Evolutionary conservation across 75 land plant genomes (phyloP), one percentile per base, ranked within the genome.

Genomic region (Pseudotsuga menziesii): DNA sequence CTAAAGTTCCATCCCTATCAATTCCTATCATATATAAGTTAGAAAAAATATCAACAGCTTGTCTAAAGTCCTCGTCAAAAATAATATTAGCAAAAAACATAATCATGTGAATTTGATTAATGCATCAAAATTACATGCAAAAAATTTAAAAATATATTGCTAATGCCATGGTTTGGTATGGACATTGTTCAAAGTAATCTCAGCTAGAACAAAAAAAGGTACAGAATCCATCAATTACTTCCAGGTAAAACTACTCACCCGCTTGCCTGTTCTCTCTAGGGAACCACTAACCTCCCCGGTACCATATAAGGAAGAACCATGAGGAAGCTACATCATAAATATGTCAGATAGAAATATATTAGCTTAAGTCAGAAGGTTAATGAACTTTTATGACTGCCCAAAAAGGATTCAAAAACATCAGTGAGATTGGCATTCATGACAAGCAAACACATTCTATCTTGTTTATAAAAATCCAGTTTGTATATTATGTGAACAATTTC

Each of bases 221-320:
- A 69, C 48, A 35, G 44, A 76, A 12, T 26, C 29, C 19, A 20
- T 27, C 8, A 4, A 9, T 5, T 69, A 23, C 78, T 63, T 77
- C 27, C 41, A 63, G n/a, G 25, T 6, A 57, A 55, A 48, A 4
- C 26, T 41, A 29, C 85, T 78, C 71, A 94, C 97, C 78, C 99
- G 83, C 73, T 88, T 93, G 55, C 99, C 99, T n/a, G 98, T 87
- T 55, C 99, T 91, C 81, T 96, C 98, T 14, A 96, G 85, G 48
- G 86, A 84, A 26, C 99, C 99, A 78, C 98, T 85, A 35, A 86
- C 97, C 85, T 96, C 99, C 73, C 99, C 99, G 56, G 97, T 92
- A 57, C 99, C 99, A 85, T 96, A 94, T n/a, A 94, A 82, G 11
- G 94, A 87, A 59, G 97, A 80, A 66, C 92, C 97, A 20, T 17